Evolutionary conservation across 148 eudicot genomes (phyloP), one percentile per base, ranked within the genome.

Genomic region (Fagopyrum homotropicum): DNA sequence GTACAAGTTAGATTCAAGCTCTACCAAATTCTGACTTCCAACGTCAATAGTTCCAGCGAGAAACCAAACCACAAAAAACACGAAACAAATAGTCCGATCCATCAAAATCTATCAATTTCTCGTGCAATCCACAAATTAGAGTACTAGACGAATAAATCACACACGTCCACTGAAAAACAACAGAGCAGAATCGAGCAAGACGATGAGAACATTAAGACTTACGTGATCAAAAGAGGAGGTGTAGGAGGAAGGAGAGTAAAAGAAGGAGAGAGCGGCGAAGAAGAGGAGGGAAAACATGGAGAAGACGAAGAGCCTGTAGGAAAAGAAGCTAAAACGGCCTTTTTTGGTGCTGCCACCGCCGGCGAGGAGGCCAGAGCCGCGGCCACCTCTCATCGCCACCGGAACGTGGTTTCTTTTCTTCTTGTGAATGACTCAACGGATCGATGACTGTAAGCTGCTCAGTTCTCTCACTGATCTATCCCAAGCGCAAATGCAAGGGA

Each of bases 241-340:
- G 61, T 80, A 73, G 4, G 81, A 83, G 71, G 85, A 87, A 54
- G 85, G 87, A 54, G 68, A 61, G 68, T 61, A 29, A 61, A 43
- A 61, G 44, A 89, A 76, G 81, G 87, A 86, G 78, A 93, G 68
- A 61, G 91, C 87, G 66, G 90, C 90, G 56, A 93, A 81, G 75
- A 93, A 91, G 26, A 93, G 86, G 55, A 93, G 84, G 72, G 93
- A 85, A 80, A 93, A 85, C 75, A 91, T 86, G 45, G 93, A 86
- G 44, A 93, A 89, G 9, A 88, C 88, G 75, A 93, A 89, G 86
- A 93, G 83, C 88, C 97, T 85, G 80, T 85, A 89, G 8, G 90
- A 85, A 76, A 93, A 85, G 83, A 93, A 84, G 82, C 94, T 83
- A 3, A 77, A 52, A 22, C 82, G 81, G 68, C 73, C 9, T 35